Conservation (phyloP, 495 filamentous ascomycete genomes). For the Penicillium samsonianum region DNA sequence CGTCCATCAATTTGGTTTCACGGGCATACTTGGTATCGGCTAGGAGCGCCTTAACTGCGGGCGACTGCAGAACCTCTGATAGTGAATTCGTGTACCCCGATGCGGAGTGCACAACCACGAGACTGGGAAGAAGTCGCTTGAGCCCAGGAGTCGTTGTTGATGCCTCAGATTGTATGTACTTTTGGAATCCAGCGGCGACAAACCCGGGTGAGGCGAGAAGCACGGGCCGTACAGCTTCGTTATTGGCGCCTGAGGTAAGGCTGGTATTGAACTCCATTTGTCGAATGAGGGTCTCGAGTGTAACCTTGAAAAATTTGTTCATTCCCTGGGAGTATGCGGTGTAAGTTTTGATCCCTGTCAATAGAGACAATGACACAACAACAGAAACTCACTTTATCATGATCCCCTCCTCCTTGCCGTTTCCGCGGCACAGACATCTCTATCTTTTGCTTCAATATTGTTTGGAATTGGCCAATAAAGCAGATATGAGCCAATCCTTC, state of each 20-base stretch:
- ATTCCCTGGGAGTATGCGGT: conserved; percentile 52
- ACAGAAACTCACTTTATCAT: conserved; percentile 57
- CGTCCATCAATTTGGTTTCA: conserved; percentile 84
- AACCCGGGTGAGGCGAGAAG: conserved; percentile 90
- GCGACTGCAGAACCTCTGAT: conserved; percentile 79
- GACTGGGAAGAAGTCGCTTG: conserved; percentile 64
- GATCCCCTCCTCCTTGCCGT: conserved; percentile 59
- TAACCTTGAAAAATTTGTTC: conserved; percentile 77
- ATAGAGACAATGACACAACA: neutral
- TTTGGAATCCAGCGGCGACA: conserved; percentile 75
- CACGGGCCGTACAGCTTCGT: conserved; percentile 59
- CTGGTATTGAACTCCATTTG: conserved; percentile 71
- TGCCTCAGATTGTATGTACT: conserved; percentile 74
- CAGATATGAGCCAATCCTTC: conserved; percentile 93
- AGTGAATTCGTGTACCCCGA: conserved; percentile 83
- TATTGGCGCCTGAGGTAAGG: conserved; percentile 39
- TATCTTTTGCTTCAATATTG: conserved; percentile 82
- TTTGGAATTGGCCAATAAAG: conserved; percentile 88
- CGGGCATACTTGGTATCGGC: conserved; percentile 82
- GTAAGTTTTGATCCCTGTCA: neutral
- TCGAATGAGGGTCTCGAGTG: conserved; percentile 71
- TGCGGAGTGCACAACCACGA: conserved; percentile 79
- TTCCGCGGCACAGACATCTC: conserved; percentile 83
- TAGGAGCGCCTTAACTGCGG: conserved; percentile 72
- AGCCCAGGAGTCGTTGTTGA: conserved; percentile 52